A percentile compares a stretch with the other conserved stretches of the same genome.
These are phyloP conservation scores for Hansenula sp. DNA, from an alignment of 1,139 yeast genomes.

Conservation along the genomic window DNA sequence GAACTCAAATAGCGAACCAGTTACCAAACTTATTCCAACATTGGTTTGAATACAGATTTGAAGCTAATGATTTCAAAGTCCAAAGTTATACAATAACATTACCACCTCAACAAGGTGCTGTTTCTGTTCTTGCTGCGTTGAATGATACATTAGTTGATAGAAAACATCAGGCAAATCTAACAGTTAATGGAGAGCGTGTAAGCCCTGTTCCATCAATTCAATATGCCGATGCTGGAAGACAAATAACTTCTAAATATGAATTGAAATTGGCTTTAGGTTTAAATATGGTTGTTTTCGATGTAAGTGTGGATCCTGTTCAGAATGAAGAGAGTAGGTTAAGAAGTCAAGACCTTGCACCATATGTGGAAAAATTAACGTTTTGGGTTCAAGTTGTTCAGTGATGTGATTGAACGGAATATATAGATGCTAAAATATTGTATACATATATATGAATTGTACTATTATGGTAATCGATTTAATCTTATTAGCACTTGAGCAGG, in stretches of 20 bases:
- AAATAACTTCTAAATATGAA: conserved; percentile 42
- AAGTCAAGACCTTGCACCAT: background rate
- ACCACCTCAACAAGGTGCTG: conserved; percentile 40
- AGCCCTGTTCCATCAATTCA: conserved; percentile 36
- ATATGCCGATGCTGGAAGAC: conserved; percentile 28
- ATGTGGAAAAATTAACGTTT: conserved; percentile 38
- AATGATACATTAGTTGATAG: conserved; percentile 36
- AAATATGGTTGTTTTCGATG: conserved; percentile 43
- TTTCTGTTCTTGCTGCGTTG: conserved; percentile 41
- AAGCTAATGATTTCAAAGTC: conserved; percentile 40
- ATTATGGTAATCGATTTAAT: no score
- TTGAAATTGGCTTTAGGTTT: conserved; percentile 46
- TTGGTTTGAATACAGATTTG: conserved; percentile 43
- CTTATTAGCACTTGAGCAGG: no score
- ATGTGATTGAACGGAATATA: no score
- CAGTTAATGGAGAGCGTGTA: conserved; percentile 49
- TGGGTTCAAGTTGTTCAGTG: conserved; percentile 23
- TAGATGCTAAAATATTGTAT: no score
- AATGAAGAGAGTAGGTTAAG: conserved; percentile 3
- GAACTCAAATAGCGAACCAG: conserved; percentile 12
- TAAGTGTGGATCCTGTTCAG: conserved; percentile 18
- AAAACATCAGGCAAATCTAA: conserved; percentile 41
- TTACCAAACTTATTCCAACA: conserved; percentile 20
- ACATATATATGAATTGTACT: no score
- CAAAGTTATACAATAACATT: conserved; percentile 41